phyloP scores from a whole-genome alignment of 306 rosid genomes.

The Adenanthera pavonina region DNA sequence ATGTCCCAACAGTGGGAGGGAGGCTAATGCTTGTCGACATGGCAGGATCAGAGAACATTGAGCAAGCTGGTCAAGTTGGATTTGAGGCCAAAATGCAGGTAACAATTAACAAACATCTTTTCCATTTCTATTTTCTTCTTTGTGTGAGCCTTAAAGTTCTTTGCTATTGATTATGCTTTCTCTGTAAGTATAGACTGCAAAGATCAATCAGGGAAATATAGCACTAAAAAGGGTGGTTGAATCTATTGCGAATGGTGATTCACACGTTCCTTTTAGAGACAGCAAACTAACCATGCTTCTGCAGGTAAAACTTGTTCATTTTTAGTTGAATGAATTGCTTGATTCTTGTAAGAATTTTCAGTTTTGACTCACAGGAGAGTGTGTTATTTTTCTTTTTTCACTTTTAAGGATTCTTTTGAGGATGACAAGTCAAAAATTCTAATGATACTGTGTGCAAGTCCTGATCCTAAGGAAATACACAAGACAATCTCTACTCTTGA shows the following conservation, averaged over 20 bases:
- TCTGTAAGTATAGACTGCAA: constrained; percentile 72
- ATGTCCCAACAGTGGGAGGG: constrained; percentile 96
- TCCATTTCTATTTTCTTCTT: constrained; percentile 1
- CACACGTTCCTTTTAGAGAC: constrained; percentile 98
- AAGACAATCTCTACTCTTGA: constrained; percentile 97
- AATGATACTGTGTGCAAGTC: constrained; percentile 96
- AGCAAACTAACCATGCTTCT: constrained; percentile 99
- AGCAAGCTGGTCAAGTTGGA: constrained; percentile 98
- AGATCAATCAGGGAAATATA: constrained; percentile 94
- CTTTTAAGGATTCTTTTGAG: constrained; percentile 91
- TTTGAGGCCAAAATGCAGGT: constrained; percentile 99
- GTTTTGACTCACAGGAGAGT: constrained; percentile 29
- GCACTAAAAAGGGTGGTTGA: constrained; percentile 97
- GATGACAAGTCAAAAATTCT: constrained; percentile 93
- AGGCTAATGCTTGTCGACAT: constrained; percentile 97
- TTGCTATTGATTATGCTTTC: constrained; percentile 32
- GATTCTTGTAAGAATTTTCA: constrained; percentile 25
- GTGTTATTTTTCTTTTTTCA: constrained; percentile 14
- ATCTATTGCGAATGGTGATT: constrained; percentile 98
- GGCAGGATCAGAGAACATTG: constrained; percentile 99
- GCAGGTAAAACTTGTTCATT: constrained; percentile 62
- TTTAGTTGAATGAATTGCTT: constrained; percentile 17
- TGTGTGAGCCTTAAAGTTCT: constrained; percentile 10
- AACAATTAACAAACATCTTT: neutral
- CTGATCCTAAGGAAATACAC: constrained; percentile 94